Base-by-base conservation (phyloP, 768 basidiomycete genomes). In the Suillus brevipes region DNA sequence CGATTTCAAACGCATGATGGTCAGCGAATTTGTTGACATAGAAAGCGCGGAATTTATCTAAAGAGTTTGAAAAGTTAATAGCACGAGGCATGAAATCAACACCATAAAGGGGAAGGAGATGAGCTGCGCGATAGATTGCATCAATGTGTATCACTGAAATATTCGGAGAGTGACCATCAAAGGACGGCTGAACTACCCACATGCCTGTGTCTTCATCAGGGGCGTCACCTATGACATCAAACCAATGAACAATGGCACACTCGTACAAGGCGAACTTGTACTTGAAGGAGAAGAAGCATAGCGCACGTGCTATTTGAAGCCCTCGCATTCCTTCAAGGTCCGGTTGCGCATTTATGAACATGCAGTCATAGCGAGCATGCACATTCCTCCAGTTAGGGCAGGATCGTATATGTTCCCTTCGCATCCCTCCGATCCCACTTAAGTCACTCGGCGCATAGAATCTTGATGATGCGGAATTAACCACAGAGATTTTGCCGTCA, bases 131-230 rank as follows among this genome's bases (percentile, higher is more conserved):
- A 12, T 47, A 47, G 31, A 66, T 64, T 23, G 55, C n/a, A 13
- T 66, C 43, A n/a, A 65, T 16, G 47, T 65, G 66, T 53, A 66
- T 60, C 23, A 66, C 47, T 3, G 43, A 49, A 18, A 42, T 16
- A 13, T 56, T 25, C 0, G 43, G 56, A 20, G 47, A 50, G 4
- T 31, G 40, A 42, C 23, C 57, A 31, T 34, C 5, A 13, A 37
- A 66, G 45, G 68, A 69, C 0, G 57, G 64, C 23, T 47, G 58
- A 8, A 66, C 66, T 28, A 67, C 61, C 66, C 66, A 67, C 65
- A 67, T 66, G 23, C 66, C 66, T 7, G 49, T 65, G 31, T 49
- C 36, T 61, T 60, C 56, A 52, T 64, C 63, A 10, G 53, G 62
- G 7, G 9, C 10, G 20, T 64, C 43, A 20, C 59, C 50, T 9